These are phyloP conservation scores for Alternaria tenuissima DNA, from an alignment of 2,329 filamentous ascomycete genomes.

Conservation along the genomic window DNA sequence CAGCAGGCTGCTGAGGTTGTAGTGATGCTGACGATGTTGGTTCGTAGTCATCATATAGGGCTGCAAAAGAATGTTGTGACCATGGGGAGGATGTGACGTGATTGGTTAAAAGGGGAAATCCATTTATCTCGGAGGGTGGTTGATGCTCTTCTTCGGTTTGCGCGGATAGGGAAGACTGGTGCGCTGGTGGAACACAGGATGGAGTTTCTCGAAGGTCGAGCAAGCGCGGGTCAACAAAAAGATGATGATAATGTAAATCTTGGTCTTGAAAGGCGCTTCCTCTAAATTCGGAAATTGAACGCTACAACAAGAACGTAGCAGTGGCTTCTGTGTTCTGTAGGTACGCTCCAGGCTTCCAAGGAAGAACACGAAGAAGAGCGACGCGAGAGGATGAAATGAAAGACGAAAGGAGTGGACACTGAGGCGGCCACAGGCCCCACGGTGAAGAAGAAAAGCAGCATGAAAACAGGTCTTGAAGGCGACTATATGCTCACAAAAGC, in stretches of 20 bases:
- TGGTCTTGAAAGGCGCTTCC: slow-evolving; percentile 2
- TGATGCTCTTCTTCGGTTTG: no score
- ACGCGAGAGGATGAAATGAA: background rate
- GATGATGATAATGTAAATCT: background rate
- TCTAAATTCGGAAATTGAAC: slow-evolving; percentile 7
- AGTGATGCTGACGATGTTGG: no score
- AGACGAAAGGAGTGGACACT: slow-evolving; percentile 5
- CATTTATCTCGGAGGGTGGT: no score
- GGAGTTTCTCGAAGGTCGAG: no score
- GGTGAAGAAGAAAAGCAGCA: slow-evolving; percentile 12
- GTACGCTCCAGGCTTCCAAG: slow-evolving; percentile 7
- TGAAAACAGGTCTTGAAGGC: background rate
- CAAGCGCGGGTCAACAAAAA: no score
- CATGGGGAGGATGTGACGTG: no score
- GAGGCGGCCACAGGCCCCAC: slow-evolving; percentile 8
- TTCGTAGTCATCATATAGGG: no score
- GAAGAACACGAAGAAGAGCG: slow-evolving; percentile 5
- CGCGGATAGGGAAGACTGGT: no score
- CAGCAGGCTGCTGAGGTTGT: no score
- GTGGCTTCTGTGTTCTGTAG: slow-evolving; percentile 3
- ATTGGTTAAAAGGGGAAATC: no score
- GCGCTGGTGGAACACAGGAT: no score
- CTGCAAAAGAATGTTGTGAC: no score
- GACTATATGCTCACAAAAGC: background rate
- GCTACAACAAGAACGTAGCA: slow-evolving; percentile 8